Percentiles rank a stretch among this genome's conserved stretches.
Evolutionary conservation across 2,329 filamentous ascomycete species (phyloP).

Genomic region (Colletotrichum gigasporum): DNA sequence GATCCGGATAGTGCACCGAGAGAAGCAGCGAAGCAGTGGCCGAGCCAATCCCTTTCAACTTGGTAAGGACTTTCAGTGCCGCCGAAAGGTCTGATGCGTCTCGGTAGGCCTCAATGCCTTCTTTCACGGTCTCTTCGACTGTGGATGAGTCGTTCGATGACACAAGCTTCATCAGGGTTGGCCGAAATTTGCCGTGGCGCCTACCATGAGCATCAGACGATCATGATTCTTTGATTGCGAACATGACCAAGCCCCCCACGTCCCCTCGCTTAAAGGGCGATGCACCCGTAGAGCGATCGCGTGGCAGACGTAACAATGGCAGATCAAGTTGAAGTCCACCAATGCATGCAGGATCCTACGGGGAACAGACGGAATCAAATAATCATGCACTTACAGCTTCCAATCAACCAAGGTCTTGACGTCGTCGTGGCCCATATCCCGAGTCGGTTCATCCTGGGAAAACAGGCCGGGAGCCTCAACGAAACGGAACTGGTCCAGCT

Average conservation of each 20-base stretch:
- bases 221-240: neutral
- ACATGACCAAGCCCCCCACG: neutral
- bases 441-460: conserved; percentile 40
- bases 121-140: conserved; percentile 58
- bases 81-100: conserved; percentile 44
- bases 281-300: neutral
- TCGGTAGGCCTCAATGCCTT: conserved; percentile 60
- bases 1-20: conserved; percentile 67
- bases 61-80: conserved; percentile 63
- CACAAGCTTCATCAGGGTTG: conserved; percentile 68
- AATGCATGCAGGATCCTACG: neutral
- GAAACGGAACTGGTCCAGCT: conserved; percentile 71
- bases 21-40: conserved; percentile 82
- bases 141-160: conserved; percentile 65
- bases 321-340: neutral
- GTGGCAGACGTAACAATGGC: neutral
- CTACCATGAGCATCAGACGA: conserved; percentile 40
- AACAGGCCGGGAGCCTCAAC: conserved; percentile 60
- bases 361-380: neutral
- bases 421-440: conserved; percentile 63
- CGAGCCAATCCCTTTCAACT: conserved; percentile 79
- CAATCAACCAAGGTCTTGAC: conserved; percentile 72
- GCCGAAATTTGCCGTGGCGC: conserved; percentile 70
- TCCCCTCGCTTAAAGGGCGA: neutral
- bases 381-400: conserved; percentile 68